These are phyloP conservation scores for Dothistroma pini DNA, from an alignment of 2,329 filamentous ascomycete species.

Conservation along the genomic window DNA sequence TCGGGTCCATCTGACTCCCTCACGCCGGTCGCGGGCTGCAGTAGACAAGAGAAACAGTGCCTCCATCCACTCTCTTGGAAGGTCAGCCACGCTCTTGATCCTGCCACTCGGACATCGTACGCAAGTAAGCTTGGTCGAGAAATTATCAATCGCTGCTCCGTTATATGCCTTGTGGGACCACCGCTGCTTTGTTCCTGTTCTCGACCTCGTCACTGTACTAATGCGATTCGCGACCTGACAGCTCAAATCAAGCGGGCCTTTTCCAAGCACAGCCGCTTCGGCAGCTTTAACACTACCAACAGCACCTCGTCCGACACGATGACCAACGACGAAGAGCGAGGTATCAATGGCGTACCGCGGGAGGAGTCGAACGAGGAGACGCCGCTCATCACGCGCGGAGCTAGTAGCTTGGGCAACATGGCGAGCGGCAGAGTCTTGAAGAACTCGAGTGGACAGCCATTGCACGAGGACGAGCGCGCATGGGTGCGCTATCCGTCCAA, in stretches of 20 bases:
- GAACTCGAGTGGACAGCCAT: slow-evolving; percentile 14
- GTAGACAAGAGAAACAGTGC: neutral
- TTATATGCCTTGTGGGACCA: neutral
- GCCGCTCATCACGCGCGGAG: slow-evolving; percentile 23
- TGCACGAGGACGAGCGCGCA: slow-evolving; percentile 18
- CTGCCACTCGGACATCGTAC: neutral
- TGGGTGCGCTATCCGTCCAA: slow-evolving; percentile 22
- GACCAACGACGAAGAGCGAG: slow-evolving; percentile 11
- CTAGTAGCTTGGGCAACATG: slow-evolving; percentile 17
- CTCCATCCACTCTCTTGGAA: neutral
- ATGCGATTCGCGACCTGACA: slow-evolving; percentile 9
- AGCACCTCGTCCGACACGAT: slow-evolving; percentile 15
- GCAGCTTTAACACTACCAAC: slow-evolving; percentile 18
- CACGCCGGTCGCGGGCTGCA: neutral
- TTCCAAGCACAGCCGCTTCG: slow-evolving; percentile 25
- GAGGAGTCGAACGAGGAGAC: slow-evolving; percentile 28
- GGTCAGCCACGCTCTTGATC: neutral
- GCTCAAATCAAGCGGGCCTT: slow-evolving; percentile 22
- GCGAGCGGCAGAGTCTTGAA: slow-evolving; percentile 13
- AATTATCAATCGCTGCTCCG: neutral
- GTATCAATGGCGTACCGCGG: slow-evolving; percentile 19
- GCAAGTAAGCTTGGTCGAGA: neutral
- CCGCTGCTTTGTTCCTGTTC: neutral
- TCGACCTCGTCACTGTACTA: slow-evolving; percentile 1
- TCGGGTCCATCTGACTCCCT: neutral